These are phyloP conservation scores for Aspergillus sp. DNA, from an alignment of 2,329 filamentous ascomycete species.

Conservation along the genomic window DNA sequence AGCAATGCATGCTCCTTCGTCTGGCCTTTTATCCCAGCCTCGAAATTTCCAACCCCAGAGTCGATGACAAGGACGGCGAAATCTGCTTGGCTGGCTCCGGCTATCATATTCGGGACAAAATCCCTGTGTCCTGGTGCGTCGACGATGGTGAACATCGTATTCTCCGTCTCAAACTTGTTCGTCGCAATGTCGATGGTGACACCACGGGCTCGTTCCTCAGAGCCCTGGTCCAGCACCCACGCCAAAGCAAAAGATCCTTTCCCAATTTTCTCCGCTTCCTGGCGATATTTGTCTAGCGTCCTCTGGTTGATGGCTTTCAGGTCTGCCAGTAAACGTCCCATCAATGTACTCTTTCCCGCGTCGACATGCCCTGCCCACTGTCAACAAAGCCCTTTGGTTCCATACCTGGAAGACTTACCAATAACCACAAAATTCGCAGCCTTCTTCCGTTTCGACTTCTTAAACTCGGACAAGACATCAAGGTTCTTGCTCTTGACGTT, in stretches of 20 bases:
- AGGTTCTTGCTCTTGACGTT: constrained; percentile 65
- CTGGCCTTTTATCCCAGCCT: constrained; percentile 85
- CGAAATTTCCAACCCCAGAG: constrained; percentile 80
- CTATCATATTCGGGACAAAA: constrained; percentile 99
- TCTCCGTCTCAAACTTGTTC: constrained; percentile 85
- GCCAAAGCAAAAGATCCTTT: constrained; percentile 94
- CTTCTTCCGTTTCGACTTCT: constrained; percentile 65
- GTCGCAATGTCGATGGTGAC: constrained; percentile 96
- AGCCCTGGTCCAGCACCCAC: constrained; percentile 90
- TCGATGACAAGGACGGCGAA: constrained; percentile 94
- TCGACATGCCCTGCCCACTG: constrained; percentile 70
- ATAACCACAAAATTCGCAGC: constrained; percentile 87
- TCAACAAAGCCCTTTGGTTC: constrained; percentile 10
- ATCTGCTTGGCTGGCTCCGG: constrained; percentile 88
- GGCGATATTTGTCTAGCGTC: constrained; percentile 77
- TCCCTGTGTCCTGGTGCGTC: constrained; percentile 92
- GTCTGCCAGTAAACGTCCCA: constrained; percentile 88
- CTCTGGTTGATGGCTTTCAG: constrained; percentile 79
- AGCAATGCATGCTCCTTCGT: constrained; percentile 89
- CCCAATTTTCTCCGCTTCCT: constrained; percentile 81
- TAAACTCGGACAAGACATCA: constrained; percentile 72
- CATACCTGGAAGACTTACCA: constrained; percentile 44
- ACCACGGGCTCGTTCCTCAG: constrained; percentile 78
- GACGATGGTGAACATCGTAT: constrained; percentile 81
- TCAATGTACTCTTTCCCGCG: constrained; percentile 93